A percentile compares a stretch with the other conserved stretches of the same genome.
Evolutionary conservation across 768 basidiomycete genomes (phyloP).

Genomic region (Hericium alpestre): DNA sequence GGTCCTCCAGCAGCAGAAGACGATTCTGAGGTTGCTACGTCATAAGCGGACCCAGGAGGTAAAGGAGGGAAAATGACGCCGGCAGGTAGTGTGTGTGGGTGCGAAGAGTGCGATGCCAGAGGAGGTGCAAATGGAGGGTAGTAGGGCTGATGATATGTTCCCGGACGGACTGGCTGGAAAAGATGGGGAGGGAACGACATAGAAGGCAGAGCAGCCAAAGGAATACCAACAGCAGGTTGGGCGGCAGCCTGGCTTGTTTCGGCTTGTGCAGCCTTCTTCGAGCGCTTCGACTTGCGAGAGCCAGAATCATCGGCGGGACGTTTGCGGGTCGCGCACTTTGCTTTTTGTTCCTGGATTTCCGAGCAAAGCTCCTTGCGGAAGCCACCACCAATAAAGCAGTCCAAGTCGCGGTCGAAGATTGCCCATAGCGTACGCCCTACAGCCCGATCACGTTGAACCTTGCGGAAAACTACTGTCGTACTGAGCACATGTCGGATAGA

Average conservation of each 20-base stretch:
- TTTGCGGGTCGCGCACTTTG: slow-evolving; percentile 8
- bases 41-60: slow-evolving; percentile 39
- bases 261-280: slow-evolving; percentile 16
- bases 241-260: slow-evolving; percentile 7
- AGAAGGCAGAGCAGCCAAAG: slow-evolving; percentile 12
- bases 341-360: slow-evolving; percentile 26
- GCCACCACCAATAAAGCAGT: slow-evolving; percentile 77
- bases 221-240: slow-evolving; percentile 8
- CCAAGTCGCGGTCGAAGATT: slow-evolving; percentile 71
- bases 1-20: slow-evolving; percentile 3
- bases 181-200: slow-evolving; percentile 19
- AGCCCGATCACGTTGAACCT: slow-evolving; percentile 64
- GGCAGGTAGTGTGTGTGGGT: slow-evolving; percentile 38
- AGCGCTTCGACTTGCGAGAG: slow-evolving; percentile 20
- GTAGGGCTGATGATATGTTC: slow-evolving; percentile 64
- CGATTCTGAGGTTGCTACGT: slow-evolving; percentile 15
- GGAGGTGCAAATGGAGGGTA: slow-evolving; percentile 24
- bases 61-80: slow-evolving; percentile 70
- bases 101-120: slow-evolving; percentile 33
- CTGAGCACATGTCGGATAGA: slow-evolving; percentile 95
- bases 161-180: slow-evolving; percentile 22
- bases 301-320: slow-evolving; percentile 11
- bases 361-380: slow-evolving; percentile 54
- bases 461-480: slow-evolving; percentile 85
- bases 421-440: slow-evolving; percentile 84